Conservation (phyloP, 225 moss, liverwort and hornwort species). For the Sphagnum contortum region DNA sequence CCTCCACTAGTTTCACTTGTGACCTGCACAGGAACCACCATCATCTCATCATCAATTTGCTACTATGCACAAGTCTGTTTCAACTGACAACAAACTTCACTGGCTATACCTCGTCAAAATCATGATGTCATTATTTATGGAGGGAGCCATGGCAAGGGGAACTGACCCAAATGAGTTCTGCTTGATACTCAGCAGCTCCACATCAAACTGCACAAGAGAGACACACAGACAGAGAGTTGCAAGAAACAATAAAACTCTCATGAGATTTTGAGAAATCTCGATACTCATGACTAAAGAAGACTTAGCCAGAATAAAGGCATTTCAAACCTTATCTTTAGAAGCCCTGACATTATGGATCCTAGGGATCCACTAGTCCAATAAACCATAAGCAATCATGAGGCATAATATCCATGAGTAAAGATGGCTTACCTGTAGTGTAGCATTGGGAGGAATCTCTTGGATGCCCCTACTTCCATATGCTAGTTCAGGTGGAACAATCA, state of each 20-base stretch:
- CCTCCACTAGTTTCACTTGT: constrained; percentile 62
- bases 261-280: neutral
- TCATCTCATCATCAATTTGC: constrained; percentile 5
- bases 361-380: neutral
- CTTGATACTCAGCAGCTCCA: constrained; percentile 61
- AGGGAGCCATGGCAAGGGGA: neutral
- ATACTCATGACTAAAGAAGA: too few relatives aligned
- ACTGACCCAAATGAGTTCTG: constrained; percentile 39
- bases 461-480: constrained; percentile 77
- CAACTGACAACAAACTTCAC: neutral
- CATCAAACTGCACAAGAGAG: constrained; percentile 32
- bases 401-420: neutral
- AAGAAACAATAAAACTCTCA: neutral
- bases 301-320: neutral
- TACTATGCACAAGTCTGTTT: neutral
- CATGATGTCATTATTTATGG: neutral
- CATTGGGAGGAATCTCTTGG: constrained; percentile 85
- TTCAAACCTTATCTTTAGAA: neutral
- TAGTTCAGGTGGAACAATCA: constrained; percentile 85
- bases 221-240: neutral
- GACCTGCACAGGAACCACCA: constrained; percentile 34
- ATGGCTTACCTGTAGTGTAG: constrained; percentile 70
- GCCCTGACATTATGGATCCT: neutral
- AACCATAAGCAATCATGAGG: constrained; percentile 1
- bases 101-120: neutral